Evolutionary conservation across 2,329 filamentous ascomycete species (phyloP), one percentile per base, ranked within the genome.

Genomic region (Cladophialophora immunda): DNA sequence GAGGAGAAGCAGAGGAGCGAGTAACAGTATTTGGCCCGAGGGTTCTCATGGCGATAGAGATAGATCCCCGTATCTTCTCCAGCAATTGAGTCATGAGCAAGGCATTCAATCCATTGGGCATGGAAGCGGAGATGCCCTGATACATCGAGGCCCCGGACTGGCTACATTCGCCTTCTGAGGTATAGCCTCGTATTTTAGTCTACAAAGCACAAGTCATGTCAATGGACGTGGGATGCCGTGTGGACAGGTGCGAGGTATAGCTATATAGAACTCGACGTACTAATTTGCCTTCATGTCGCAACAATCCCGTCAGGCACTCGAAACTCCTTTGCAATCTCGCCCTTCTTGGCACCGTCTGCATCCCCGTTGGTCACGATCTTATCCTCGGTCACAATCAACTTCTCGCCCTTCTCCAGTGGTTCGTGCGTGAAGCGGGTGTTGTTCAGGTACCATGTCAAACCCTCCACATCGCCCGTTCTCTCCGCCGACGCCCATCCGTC

Each of bases 401-500:
- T 64, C 62, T 66, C 62, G 17, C 63, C 57, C 41, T 68, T 58
- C n/a, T 60, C 58, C 50, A 70, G 15, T 2, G 62, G 52, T 25
- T 69, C 63, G 53, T 72, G 68, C 29, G 57, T 30, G 61, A 72
- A 71, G 22, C 45, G 55, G 1, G 69, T 72, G 55, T 66, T 64
- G 64, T 73, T 67, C 57, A 70, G 61, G 70, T 70, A 70, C 73
- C 72, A 72, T 19, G 62, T 66, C 55, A 70, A 47, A 19, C 70
- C 66, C 57, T 71, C 70, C 2, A 65, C 60, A 36, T 71, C 68
- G 25, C 56, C 58, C 4, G 32, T 55, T 30, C 68, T 22, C 67
- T 75, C 74, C 3, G 68, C 72, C 8, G 56, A 56, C 0, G 80
- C 80, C 70, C 80, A 80, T 0, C 83, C 82, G 72, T 84, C 83